Conservation (phyloP, 1,139 yeast genomes). For the Blastobotrys capitulatus region DNA sequence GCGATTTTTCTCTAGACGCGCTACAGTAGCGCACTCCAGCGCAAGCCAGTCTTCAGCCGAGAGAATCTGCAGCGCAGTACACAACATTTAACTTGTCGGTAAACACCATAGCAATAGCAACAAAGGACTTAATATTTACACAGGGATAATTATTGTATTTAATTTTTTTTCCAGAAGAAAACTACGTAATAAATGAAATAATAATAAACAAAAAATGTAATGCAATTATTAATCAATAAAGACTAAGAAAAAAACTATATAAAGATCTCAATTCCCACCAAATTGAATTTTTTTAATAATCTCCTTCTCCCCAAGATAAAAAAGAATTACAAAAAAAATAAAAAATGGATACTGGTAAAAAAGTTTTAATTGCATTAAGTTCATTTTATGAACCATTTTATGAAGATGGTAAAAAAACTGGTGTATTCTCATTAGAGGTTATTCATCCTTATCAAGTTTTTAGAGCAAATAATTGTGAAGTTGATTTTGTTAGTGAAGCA, state of each 20-base stretch:
- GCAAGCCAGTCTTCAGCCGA: too few species aligned
- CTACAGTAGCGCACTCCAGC: too few species aligned
- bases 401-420: constrained; percentile 51
- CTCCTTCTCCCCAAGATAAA: background rate
- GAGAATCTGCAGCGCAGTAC: too few species aligned
- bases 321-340: background rate
- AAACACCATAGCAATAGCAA: too few species aligned
- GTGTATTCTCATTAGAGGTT: constrained; percentile 52
- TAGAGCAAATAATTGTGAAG: constrained; percentile 44
- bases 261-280: background rate
- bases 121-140: too few species aligned
- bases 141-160: too few species aligned
- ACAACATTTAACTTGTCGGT: too few species aligned
- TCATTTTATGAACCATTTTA: constrained; percentile 48
- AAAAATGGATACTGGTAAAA: constrained; percentile 16
- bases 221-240: too few species aligned
- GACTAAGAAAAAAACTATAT: background rate
- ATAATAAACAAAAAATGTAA: too few species aligned
- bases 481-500: constrained; percentile 52
- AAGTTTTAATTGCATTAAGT: constrained; percentile 49
- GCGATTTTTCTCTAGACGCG: too few species aligned
- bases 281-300: background rate
- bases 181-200: too few species aligned
- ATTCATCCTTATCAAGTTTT: constrained; percentile 51
- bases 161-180: too few species aligned